Evolutionary conservation across 139 green algal genomes (phyloP).

Genomic region (Chlorella sp.): DNA sequence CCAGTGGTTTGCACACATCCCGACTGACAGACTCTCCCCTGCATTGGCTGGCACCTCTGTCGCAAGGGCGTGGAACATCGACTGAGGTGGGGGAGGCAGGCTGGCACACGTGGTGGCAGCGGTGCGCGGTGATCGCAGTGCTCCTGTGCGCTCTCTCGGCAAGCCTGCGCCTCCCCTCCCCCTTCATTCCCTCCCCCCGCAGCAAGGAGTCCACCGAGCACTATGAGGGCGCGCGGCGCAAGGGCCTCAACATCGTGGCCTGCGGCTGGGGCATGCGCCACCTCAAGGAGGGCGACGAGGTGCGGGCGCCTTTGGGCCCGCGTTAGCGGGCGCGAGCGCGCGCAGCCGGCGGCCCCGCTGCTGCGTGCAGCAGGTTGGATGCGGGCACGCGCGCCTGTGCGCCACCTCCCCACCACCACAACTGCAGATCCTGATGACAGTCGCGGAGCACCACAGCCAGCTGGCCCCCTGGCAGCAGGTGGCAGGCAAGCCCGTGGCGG

Average conservation of each 20-base stretch:
- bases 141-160: not conserved
- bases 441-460: constrained; percentile 93
- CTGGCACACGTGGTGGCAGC: not conserved
- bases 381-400: not conserved
- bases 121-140: not conserved
- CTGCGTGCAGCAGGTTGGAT: too few relatives aligned
- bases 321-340: too few relatives aligned
- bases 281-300: constrained; percentile 84
- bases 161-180: not conserved
- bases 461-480: constrained; percentile 92
- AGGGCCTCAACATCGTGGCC: constrained; percentile 92
- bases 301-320: constrained; percentile 28
- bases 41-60: not conserved
- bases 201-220: constrained; percentile 67
- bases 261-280: constrained; percentile 83
- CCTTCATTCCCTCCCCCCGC: not conserved
- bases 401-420: not conserved
- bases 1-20: not conserved
- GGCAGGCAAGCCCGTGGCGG: too few relatives aligned
- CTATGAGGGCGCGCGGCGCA: constrained; percentile 85
- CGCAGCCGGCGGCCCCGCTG: too few relatives aligned
- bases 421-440: constrained; percentile 78
- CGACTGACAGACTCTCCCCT: not conserved
- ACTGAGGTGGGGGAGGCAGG: not conserved
- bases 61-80: not conserved